phyloP scores from a whole-genome alignment of 768 basidiomycete genomes.

The Russula sp. region DNA sequence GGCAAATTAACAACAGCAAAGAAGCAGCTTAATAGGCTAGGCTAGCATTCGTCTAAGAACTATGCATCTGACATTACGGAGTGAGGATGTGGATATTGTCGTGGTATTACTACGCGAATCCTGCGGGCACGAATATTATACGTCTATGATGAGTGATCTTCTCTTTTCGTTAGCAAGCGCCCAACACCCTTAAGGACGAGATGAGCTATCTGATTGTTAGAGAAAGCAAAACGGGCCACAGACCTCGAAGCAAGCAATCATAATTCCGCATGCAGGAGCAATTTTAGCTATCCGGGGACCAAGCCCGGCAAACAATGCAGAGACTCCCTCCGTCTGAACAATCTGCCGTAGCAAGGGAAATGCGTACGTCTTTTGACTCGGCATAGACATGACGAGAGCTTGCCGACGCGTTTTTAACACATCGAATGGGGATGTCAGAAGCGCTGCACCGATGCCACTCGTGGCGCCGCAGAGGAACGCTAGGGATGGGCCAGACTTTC shows the following conservation, averaged over 20 bases:
- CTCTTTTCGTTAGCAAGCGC: constrained; percentile 37
- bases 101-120: constrained; percentile 9
- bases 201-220: constrained; percentile 7
- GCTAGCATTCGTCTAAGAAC: constrained; percentile 25
- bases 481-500: constrained; percentile 52
- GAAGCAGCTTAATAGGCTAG: constrained; percentile 74
- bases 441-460: constrained; percentile 79
- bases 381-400: constrained; percentile 60
- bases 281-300: constrained; percentile 90
- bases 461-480: constrained; percentile 88
- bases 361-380: constrained; percentile 38
- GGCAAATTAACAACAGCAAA: constrained; percentile 74
- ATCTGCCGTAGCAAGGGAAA: constrained; percentile 63
- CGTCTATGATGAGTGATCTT: constrained; percentile 12
- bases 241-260: constrained; percentile 96
- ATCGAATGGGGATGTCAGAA: constrained; percentile 92
- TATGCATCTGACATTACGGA: neutral
- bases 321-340: constrained; percentile 66
- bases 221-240: constrained; percentile 12
- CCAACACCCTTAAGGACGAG: constrained; percentile 49
- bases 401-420: constrained; percentile 94
- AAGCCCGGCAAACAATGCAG: constrained; percentile 77
- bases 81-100: neutral
- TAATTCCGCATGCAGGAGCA: constrained; percentile 95
- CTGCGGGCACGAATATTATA: neutral